These are phyloP conservation scores for Podospora pseudoanserina DNA, from an alignment of 495 filamentous ascomycete species.

Conservation along the genomic window DNA sequence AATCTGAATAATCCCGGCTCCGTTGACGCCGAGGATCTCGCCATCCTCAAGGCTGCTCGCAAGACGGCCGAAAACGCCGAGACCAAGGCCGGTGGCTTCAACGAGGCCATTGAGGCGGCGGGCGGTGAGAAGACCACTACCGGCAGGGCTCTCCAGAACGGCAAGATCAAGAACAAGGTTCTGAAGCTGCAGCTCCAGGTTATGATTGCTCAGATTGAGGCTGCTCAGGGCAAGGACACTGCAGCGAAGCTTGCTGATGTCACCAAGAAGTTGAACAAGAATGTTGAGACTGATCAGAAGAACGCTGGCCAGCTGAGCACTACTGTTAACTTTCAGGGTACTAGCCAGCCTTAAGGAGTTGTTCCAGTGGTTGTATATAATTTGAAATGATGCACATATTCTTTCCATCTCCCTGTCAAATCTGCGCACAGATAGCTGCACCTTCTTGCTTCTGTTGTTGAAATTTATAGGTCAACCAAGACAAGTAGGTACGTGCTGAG, in stretches of 20 bases:
- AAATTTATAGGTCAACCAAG: too few species aligned
- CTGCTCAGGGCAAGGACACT: constrained; percentile 37
- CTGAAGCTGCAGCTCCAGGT: constrained; percentile 47
- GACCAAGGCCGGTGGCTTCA: constrained; percentile 37
- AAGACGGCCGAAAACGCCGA: constrained; percentile 42
- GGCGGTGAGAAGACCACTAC: constrained; percentile 30
- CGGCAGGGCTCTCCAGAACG: constrained; percentile 38
- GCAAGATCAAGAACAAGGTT: constrained; percentile 56
- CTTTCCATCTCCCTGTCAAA: neutral
- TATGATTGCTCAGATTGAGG: constrained; percentile 32
- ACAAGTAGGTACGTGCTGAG: too few species aligned
- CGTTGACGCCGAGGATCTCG: constrained; percentile 35
- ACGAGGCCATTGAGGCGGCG: constrained; percentile 41
- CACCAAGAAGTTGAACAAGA: constrained; percentile 44
- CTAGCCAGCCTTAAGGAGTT: constrained; percentile 14
- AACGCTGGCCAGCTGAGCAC: constrained; percentile 34
- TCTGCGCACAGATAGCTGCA: too few species aligned
- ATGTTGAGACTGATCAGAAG: constrained; percentile 39
- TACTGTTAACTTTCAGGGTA: constrained; percentile 33
- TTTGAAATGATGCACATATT: neutral
- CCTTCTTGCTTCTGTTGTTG: too few species aligned
- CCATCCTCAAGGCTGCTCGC: constrained; percentile 40
- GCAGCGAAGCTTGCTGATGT: constrained; percentile 34
- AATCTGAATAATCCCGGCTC: constrained; percentile 35
- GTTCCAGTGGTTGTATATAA: neutral